These are phyloP conservation scores for Periconia macrospinosa DNA, from an alignment of 2,329 filamentous ascomycete genomes.

Conservation along the genomic window DNA sequence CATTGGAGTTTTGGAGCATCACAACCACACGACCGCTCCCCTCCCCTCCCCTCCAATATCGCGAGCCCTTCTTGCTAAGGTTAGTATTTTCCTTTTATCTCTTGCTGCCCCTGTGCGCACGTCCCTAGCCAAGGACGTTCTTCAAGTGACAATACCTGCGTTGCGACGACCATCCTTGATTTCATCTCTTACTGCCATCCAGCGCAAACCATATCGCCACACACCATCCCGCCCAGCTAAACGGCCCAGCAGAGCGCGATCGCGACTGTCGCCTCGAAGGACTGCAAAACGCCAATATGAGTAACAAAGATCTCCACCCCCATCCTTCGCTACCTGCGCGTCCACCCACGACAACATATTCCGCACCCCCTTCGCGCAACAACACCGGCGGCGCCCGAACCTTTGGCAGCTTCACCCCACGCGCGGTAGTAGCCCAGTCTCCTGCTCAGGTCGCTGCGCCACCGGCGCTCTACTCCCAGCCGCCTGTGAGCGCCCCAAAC, in stretches of 20 bases:
- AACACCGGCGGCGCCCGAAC: slow-evolving; percentile 31
- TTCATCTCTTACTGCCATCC: no score
- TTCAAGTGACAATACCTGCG: no score
- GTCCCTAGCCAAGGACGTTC: no score
- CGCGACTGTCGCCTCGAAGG: not conserved
- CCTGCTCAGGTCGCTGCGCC: slow-evolving; percentile 41
- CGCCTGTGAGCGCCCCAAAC: slow-evolving; percentile 46
- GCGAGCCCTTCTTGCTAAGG: not conserved
- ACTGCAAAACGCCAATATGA: slow-evolving; percentile 14
- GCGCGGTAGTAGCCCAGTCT: slow-evolving; percentile 52
- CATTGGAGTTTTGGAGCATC: not conserved
- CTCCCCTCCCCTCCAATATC: not conserved
- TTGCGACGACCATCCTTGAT: no score
- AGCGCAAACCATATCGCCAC: no score
- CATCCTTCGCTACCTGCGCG: slow-evolving; percentile 73
- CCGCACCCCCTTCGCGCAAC: slow-evolving; percentile 63
- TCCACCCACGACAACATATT: slow-evolving; percentile 64
- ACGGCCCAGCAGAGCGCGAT: no score
- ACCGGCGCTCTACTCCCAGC: slow-evolving; percentile 41
- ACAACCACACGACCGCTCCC: not conserved
- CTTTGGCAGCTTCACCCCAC: slow-evolving; percentile 62
- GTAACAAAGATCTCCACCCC: slow-evolving; percentile 35
- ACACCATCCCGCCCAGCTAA: no score
- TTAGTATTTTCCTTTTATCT: no score
- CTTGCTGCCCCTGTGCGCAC: no score